Percentiles rank a stretch among this genome's conserved stretches.
Conservation (phyloP, 148 eudicot genomes). For the Simmondsia chinensis region DNA sequence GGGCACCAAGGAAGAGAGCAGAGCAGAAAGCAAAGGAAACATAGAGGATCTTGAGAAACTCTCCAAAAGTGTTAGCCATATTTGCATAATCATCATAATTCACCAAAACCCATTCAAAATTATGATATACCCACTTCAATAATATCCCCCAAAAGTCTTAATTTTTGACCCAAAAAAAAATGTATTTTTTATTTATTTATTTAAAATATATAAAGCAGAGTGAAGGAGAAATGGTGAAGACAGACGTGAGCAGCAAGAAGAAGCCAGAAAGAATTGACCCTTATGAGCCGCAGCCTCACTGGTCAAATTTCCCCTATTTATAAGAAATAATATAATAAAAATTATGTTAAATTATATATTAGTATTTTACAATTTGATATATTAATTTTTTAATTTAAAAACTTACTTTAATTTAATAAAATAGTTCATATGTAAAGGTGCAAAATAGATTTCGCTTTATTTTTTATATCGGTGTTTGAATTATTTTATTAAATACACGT, state of each 20-base stretch:
- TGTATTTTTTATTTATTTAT: not conserved
- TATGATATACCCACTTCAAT: not conserved
- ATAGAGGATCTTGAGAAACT: constrained; percentile 43
- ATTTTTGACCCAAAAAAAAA: not conserved
- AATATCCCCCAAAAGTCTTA: not conserved
- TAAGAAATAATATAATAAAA: too few species aligned
- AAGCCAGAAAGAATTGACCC: too few species aligned
- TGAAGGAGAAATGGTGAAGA: constrained; percentile 1
- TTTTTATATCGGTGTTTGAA: too few species aligned
- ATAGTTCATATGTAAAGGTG: too few species aligned
- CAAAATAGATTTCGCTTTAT: too few species aligned
- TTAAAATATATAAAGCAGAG: not conserved
- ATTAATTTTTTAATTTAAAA: too few species aligned
- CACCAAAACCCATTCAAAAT: not conserved
- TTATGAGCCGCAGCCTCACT: too few species aligned
- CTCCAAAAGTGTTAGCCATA: constrained; percentile 33
- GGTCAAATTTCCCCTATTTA: too few species aligned
- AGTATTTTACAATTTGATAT: too few species aligned
- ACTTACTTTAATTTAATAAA: too few species aligned
- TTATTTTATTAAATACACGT: too few species aligned
- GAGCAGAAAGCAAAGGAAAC: constrained; percentile 67
- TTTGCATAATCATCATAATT: constrained; percentile 7
- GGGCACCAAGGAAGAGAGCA: constrained; percentile 71
- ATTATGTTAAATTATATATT: too few species aligned
- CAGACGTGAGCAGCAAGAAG: constrained; percentile 17